phyloP scores from a whole-genome alignment of 768 basidiomycete genomes.

The Mycena alexandri region DNA sequence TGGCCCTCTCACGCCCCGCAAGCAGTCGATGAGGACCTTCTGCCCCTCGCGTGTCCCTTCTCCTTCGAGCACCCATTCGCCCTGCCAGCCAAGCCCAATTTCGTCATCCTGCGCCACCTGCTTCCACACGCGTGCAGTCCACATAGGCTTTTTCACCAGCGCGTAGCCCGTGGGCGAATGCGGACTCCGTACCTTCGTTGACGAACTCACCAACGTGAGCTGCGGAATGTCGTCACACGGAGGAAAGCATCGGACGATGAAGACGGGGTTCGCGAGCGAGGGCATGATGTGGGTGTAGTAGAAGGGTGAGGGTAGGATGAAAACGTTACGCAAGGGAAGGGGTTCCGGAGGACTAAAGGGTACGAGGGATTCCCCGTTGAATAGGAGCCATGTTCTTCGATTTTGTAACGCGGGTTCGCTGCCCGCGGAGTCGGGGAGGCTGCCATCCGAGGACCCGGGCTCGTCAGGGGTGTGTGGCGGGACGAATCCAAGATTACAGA shows the following conservation, averaged over 20 bases:
- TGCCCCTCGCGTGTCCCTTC: conserved; percentile 81
- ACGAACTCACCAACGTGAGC: conserved; percentile 60
- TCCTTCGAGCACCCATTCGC: conserved; percentile 85
- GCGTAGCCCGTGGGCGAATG: conserved; percentile 72
- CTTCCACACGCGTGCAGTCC: conserved; percentile 69
- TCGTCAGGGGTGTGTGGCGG: conserved; percentile 57
- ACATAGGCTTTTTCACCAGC: conserved; percentile 71
- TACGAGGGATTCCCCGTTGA: conserved; percentile 71
- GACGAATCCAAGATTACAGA: conserved; percentile 86
- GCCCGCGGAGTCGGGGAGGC: conserved; percentile 35
- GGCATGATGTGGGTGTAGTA: conserved; percentile 80
- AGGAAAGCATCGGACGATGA: conserved; percentile 52
- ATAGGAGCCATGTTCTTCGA: conserved; percentile 76
- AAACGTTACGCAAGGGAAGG: conserved; percentile 66
- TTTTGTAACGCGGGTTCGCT: conserved; percentile 30
- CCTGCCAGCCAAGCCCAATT: conserved; percentile 63
- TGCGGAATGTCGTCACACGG: conserved; percentile 58
- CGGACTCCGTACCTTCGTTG: conserved; percentile 67
- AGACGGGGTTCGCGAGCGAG: conserved; percentile 52
- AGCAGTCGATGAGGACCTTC: conserved; percentile 66
- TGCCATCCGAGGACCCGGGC: conserved; percentile 40
- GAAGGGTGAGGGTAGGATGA: conserved; percentile 79
- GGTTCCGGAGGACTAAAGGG: conserved; percentile 71
- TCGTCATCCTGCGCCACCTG: conserved; percentile 46
- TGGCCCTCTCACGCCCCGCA: conserved; percentile 52